phyloP scores from a whole-genome alignment of 1,284 basidiomycete species.

The Moniliella sp. region DNA sequence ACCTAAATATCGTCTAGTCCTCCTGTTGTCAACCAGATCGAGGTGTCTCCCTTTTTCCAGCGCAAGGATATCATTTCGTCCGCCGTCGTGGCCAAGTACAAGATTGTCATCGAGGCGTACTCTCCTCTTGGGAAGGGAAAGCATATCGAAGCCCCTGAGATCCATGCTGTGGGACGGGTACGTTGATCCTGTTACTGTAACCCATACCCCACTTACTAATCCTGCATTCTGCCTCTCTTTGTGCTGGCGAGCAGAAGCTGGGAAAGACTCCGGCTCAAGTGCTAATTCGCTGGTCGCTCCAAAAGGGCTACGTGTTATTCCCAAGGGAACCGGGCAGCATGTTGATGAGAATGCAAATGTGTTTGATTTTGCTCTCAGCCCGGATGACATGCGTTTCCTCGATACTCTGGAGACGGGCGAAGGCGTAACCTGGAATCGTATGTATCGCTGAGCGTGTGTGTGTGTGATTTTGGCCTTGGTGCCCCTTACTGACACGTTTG shows the following conservation, averaged over 20 bases:
- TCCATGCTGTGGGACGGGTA: constrained; percentile 40
- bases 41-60: constrained; percentile 60
- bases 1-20: neutral
- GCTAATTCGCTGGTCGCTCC: neutral
- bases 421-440: neutral
- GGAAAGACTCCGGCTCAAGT: neutral
- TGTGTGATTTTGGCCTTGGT: neutral
- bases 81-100: constrained; percentile 46
- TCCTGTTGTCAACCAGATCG: constrained; percentile 65
- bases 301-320: no score
- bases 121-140: constrained; percentile 4
- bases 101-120: constrained; percentile 50
- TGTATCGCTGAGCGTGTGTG: neutral
- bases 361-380: constrained; percentile 48
- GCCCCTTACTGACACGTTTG: neutral
- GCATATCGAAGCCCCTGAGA: constrained; percentile 5
- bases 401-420: neutral
- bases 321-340: constrained; percentile 5
- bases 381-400: constrained; percentile 42
- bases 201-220: constrained; percentile 50
- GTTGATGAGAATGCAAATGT: constrained; percentile 50
- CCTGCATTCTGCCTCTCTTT: constrained; percentile 48
- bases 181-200: constrained; percentile 54
- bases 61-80: constrained; percentile 56
- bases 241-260: constrained; percentile 47